These are phyloP conservation scores for Trametes cingulata DNA, from an alignment of 768 basidiomycete genomes.

Conservation along the genomic window DNA sequence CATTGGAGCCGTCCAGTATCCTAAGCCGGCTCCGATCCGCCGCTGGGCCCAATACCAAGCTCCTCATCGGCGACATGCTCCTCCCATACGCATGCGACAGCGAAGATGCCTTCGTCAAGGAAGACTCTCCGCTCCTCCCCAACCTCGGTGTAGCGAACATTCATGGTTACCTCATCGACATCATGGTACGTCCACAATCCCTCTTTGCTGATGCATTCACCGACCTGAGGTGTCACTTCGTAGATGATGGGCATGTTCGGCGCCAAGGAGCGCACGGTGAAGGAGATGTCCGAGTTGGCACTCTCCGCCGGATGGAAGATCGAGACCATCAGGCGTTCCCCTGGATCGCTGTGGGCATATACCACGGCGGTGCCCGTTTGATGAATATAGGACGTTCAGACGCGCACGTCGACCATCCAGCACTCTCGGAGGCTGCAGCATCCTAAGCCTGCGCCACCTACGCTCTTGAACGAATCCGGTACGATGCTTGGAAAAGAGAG, in stretches of 20 bases:
- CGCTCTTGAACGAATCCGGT: too few species aligned
- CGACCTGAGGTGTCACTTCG: slow-evolving; percentile 33
- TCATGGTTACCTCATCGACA: slow-evolving; percentile 11
- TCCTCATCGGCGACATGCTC: slow-evolving; percentile 18
- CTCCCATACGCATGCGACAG: slow-evolving; percentile 12
- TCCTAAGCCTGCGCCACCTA: too few species aligned
- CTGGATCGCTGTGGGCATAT: slow-evolving; percentile 68
- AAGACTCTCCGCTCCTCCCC: slow-evolving; percentile 14
- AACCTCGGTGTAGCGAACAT: slow-evolving; percentile 11
- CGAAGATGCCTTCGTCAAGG: slow-evolving; percentile 5
- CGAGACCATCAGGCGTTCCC: slow-evolving; percentile 53
- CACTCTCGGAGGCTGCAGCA: too few species aligned
- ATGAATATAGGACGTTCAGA: too few species aligned
- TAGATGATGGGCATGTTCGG: slow-evolving; percentile 72
- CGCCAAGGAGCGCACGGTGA: slow-evolving; percentile 65
- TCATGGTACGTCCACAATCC: slow-evolving; percentile 6
- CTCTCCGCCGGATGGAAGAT: slow-evolving; percentile 70
- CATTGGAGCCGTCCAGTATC: too few species aligned
- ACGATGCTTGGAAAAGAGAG: too few species aligned
- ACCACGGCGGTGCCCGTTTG: slow-evolving; percentile 47
- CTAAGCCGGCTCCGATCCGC: slow-evolving; percentile 9
- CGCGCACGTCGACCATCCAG: too few species aligned
- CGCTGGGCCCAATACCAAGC: slow-evolving; percentile 16
- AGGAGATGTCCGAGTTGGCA: slow-evolving; percentile 56
- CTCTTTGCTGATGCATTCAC: too few species aligned